phyloP scores from a whole-genome alignment of 768 basidiomycete species.

The Crucibulum laeve region DNA sequence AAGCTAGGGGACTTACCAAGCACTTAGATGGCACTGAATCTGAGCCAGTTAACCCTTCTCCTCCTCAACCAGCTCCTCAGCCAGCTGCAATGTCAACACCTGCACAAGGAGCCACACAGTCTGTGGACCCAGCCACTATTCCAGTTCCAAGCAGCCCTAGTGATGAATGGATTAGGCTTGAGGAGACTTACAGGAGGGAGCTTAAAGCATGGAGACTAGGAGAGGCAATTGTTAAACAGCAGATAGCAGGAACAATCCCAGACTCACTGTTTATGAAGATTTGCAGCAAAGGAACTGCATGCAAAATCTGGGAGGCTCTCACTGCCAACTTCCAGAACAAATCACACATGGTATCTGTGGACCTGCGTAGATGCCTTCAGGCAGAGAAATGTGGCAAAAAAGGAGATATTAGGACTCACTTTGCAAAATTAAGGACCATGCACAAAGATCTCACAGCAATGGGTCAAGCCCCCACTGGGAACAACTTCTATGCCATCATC shows the following conservation, averaged over 20 bases:
- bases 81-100: background rate
- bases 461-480: constrained; percentile 16
- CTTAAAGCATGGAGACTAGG: constrained; percentile 18
- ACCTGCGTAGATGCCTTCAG: constrained; percentile 17
- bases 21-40: constrained; percentile 15
- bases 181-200: constrained; percentile 12
- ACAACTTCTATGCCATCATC: constrained; percentile 23
- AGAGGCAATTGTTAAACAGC: constrained; percentile 19
- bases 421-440: constrained; percentile 18
- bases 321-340: constrained; percentile 14
- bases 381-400: too few relatives aligned
- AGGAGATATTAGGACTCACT: constrained; percentile 21
- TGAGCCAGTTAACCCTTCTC: constrained; percentile 10
- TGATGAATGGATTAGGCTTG: background rate
- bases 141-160: background rate
- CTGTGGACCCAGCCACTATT: too few relatives aligned
- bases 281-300: constrained; percentile 9
- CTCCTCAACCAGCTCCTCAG: background rate
- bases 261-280: constrained; percentile 26
- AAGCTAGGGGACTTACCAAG: constrained; percentile 11
- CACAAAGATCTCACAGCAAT: constrained; percentile 22
- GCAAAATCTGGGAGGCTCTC: constrained; percentile 19
- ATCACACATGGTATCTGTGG: constrained; percentile 17
- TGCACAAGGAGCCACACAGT: background rate
- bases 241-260: constrained; percentile 20